Percentiles rank a stretch among this genome's conserved stretches.
phyloP scores from a whole-genome alignment of 2,329 filamentous ascomycete species.

The Thelonectria blattea region DNA sequence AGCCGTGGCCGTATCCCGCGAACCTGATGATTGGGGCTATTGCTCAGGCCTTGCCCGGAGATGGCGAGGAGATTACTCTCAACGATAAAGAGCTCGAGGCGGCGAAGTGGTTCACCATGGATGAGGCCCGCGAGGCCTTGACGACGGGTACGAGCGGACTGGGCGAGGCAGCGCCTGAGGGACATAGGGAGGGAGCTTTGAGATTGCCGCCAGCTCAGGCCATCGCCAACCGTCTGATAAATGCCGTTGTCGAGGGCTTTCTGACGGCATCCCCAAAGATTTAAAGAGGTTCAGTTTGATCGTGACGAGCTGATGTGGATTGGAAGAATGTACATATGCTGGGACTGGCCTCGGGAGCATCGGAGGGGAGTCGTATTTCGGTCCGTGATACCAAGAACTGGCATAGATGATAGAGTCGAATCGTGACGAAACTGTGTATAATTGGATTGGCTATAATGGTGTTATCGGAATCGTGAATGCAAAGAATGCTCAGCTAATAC shows the following conservation, averaged over 20 bases:
- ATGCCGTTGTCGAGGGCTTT: slow-evolving; percentile 79
- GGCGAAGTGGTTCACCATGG: slow-evolving; percentile 85
- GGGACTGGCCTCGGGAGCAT: neutral
- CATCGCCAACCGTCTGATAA: slow-evolving; percentile 89
- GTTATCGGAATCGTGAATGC: neutral
- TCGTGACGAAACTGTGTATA: neutral
- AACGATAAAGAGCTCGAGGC: slow-evolving; percentile 92
- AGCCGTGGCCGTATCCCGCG: slow-evolving; percentile 87
- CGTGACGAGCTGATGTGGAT: neutral
- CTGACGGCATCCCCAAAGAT: slow-evolving; percentile 62
- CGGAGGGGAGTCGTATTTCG: neutral
- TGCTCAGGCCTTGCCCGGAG: slow-evolving; percentile 75
- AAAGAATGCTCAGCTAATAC: neutral
- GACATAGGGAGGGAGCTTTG: slow-evolving; percentile 77
- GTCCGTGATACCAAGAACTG: neutral
- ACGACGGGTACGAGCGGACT: slow-evolving; percentile 68
- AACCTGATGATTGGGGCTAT: slow-evolving; percentile 89
- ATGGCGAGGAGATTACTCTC: slow-evolving; percentile 79
- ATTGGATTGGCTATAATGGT: neutral
- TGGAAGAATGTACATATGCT: neutral
- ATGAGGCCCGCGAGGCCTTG: slow-evolving; percentile 80
- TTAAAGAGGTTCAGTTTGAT: slow-evolving; percentile 31
- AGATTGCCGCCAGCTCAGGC: slow-evolving; percentile 84
- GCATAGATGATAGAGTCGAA: neutral
- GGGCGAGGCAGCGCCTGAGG: slow-evolving; percentile 66